phyloP scores from a whole-genome alignment of 257 asterid species.

The Przewalskia tangutica region DNA sequence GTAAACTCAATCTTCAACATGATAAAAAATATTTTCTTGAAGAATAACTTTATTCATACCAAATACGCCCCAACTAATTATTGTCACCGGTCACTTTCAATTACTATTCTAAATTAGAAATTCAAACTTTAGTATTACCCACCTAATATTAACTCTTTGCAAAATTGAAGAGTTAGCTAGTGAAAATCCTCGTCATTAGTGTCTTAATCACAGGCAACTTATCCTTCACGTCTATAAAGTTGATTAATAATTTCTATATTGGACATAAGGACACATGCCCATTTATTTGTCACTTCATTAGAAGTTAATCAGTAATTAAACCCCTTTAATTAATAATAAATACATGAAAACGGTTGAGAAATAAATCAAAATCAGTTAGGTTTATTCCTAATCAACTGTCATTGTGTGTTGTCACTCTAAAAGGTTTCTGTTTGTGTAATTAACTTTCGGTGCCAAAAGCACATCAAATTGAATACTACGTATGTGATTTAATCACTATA shows the following conservation, averaged over 20 bases:
- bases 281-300: slow-evolving; percentile 5
- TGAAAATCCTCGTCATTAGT: not conserved
- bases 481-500: not conserved
- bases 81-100: not conserved
- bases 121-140: not conserved
- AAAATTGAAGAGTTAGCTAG: not conserved
- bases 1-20: too few species aligned
- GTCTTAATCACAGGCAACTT: slow-evolving; percentile 6
- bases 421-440: not conserved
- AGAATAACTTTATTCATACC: not conserved
- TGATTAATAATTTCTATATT: not conserved
- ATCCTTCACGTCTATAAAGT: not conserved
- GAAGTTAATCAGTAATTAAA: slow-evolving; percentile 2
- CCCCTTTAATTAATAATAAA: not conserved
- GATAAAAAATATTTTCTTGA: not conserved
- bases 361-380: not conserved
- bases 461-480: not conserved
- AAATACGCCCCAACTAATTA: not conserved
- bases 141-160: not conserved
- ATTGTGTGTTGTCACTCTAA: not conserved
- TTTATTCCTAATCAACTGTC: not conserved
- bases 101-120: not conserved
- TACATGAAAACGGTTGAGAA: not conserved
- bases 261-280: slow-evolving; percentile 5
- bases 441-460: not conserved